Percentiles rank a stretch among this genome's conserved stretches.
Evolutionary conservation across 495 filamentous ascomycete species (phyloP).

Genomic region (Aspergillus homomorphus): DNA sequence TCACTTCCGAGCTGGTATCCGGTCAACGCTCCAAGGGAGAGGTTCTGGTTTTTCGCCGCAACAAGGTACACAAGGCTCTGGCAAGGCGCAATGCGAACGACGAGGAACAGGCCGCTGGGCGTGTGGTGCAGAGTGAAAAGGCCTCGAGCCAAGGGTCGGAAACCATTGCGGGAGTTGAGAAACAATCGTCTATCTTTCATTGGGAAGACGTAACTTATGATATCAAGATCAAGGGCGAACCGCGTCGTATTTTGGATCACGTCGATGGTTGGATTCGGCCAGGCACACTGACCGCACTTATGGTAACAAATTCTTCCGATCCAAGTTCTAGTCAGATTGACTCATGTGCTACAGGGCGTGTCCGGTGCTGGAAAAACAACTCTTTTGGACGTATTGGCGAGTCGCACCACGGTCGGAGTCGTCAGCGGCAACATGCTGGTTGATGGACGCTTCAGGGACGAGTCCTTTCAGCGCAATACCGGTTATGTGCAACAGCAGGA

Average conservation of each 20-base stretch:
- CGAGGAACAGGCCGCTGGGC: neutral
- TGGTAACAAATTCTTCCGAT: constrained; percentile 24
- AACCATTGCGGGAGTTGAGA: constrained; percentile 37
- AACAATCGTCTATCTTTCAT: constrained; percentile 60
- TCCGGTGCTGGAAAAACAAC: constrained; percentile 66
- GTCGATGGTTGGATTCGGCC: constrained; percentile 67
- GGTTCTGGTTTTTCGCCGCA: constrained; percentile 35
- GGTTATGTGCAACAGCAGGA: constrained; percentile 95
- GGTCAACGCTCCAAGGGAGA: constrained; percentile 31
- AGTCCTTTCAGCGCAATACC: constrained; percentile 84
- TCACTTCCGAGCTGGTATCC: constrained; percentile 36
- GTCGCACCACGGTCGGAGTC: constrained; percentile 48
- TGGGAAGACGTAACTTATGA: constrained; percentile 73
- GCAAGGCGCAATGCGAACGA: constrained; percentile 35
- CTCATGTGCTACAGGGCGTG: constrained; percentile 46
- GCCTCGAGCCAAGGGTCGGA: constrained; percentile 29
- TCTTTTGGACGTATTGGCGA: constrained; percentile 58
- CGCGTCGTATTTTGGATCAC: constrained; percentile 58
- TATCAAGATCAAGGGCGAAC: constrained; percentile 58
- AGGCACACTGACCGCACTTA: constrained; percentile 63
- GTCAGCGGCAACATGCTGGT: constrained; percentile 53
- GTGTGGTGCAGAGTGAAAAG: neutral
- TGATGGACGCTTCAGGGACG: constrained; percentile 52
- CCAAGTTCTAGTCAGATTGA: no score
- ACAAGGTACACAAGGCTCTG: constrained; percentile 32